Conservation (phyloP, 495 filamentous ascomycete species). For the Aspergillus indologenus region DNA sequence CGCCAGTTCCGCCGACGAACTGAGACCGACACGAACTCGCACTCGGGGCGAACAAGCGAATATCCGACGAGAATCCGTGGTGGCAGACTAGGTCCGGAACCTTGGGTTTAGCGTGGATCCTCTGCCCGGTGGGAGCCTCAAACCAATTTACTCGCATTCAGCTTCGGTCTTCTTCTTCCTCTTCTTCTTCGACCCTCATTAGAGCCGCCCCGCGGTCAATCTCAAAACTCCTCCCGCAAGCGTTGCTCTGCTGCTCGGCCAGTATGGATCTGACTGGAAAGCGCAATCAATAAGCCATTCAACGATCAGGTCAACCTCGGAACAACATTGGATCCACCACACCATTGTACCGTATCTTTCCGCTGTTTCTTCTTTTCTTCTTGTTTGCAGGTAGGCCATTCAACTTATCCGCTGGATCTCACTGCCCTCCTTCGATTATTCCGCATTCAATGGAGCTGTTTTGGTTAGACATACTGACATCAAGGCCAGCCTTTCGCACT, state of each 20-base stretch:
- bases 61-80: conserved; percentile 5
- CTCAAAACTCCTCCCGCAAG: not conserved
- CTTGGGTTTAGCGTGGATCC: conserved; percentile 27
- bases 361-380: conserved; percentile 6
- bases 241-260: not conserved
- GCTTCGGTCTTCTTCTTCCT: conserved; percentile 10
- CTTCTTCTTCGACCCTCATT: not conserved
- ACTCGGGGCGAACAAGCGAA: conserved; percentile 1
- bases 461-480: not conserved
- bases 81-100: conserved; percentile 16
- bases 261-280: conserved; percentile 16
- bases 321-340: not conserved
- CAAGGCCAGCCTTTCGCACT: not conserved
- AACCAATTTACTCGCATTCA: conserved; percentile 9
- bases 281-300: not conserved
- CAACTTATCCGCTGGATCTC: not conserved
- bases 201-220: not conserved
- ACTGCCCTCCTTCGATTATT: not conserved
- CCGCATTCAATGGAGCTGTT: not conserved
- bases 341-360: not conserved
- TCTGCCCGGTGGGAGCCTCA: conserved; percentile 12
- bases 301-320: not conserved
- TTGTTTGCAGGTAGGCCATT: conserved; percentile 9
- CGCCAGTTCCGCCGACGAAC: not conserved
- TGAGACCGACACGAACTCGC: not conserved